phyloP scores from a whole-genome alignment of 257 asterid genomes.

The Perilla frutescens region DNA sequence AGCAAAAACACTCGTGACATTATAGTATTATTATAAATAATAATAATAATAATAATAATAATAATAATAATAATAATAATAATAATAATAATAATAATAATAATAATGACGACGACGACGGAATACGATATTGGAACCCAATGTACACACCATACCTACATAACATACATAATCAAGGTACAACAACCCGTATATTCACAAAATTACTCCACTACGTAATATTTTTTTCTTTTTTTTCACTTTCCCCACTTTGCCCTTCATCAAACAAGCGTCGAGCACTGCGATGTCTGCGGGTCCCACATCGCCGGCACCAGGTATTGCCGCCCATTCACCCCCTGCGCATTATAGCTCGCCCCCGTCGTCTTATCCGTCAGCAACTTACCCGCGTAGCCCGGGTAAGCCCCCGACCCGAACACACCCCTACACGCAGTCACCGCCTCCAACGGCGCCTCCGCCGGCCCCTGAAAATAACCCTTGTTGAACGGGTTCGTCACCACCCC shows the following conservation, averaged over 20 bases:
- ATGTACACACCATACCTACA: too few species aligned
- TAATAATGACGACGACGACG: too few species aligned
- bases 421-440: slow-evolving; percentile 91
- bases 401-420: slow-evolving; percentile 82
- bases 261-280: slow-evolving; percentile 71
- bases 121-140: too few species aligned
- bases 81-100: too few species aligned
- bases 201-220: slow-evolving; percentile 15
- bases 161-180: background rate
- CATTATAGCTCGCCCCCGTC: slow-evolving; percentile 82
- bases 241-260: too few species aligned
- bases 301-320: slow-evolving; percentile 84
- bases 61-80: too few species aligned
- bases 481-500: slow-evolving; percentile 89
- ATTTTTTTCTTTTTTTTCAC: too few species aligned
- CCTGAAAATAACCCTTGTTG: slow-evolving; percentile 82
- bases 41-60: too few species aligned
- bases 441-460: slow-evolving; percentile 80
- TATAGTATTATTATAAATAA: too few species aligned
- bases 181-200: slow-evolving; percentile 41
- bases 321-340: slow-evolving; percentile 73
- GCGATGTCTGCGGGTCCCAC: slow-evolving; percentile 84
- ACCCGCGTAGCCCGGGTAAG: slow-evolving; percentile 86
- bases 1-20: too few species aligned
- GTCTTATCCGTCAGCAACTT: slow-evolving; percentile 52